phyloP scores from a whole-genome alignment of 257 asterid genomes.

The Datura wrightii region DNA sequence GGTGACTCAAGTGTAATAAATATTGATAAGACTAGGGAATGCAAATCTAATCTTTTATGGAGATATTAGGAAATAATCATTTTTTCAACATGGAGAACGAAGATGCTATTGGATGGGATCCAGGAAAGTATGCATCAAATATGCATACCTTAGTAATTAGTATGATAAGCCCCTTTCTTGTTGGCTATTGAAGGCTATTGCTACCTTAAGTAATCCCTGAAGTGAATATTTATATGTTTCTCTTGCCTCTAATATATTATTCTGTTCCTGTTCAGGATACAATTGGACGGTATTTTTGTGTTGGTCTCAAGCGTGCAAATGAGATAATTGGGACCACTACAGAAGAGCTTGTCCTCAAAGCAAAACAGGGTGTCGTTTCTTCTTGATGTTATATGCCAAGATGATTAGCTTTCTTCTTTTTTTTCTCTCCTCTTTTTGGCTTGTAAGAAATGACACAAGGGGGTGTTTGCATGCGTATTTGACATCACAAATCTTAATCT shows the following conservation, averaged over 20 bases:
- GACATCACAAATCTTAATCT: constrained; percentile 1
- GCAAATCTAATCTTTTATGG: neutral
- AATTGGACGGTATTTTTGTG: constrained; percentile 82
- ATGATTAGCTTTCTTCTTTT: neutral
- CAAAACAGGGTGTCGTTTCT: constrained; percentile 60
- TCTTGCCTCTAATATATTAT: neutral
- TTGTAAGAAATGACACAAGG: neutral
- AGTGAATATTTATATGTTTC: constrained; percentile 6
- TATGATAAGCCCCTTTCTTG: constrained; percentile 16
- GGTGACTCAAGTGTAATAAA: neutral
- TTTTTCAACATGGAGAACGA: constrained; percentile 2
- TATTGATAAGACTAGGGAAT: neutral
- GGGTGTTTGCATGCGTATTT: constrained; percentile 14
- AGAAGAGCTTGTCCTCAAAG: constrained; percentile 92
- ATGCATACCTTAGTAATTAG: neutral
- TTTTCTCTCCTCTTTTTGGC: neutral
- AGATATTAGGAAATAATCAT: neutral
- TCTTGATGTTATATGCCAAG: constrained; percentile 40
- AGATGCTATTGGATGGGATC: neutral
- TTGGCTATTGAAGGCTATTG: neutral
- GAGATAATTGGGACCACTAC: constrained; percentile 96
- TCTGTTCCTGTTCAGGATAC: constrained; percentile 56
- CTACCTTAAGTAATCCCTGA: neutral
- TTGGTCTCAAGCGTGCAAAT: constrained; percentile 91
- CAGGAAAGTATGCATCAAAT: neutral